These are phyloP conservation scores for Carex myosuroides DNA, from an alignment of 176 grass and related monocot genomes.

Conservation along the genomic window DNA sequence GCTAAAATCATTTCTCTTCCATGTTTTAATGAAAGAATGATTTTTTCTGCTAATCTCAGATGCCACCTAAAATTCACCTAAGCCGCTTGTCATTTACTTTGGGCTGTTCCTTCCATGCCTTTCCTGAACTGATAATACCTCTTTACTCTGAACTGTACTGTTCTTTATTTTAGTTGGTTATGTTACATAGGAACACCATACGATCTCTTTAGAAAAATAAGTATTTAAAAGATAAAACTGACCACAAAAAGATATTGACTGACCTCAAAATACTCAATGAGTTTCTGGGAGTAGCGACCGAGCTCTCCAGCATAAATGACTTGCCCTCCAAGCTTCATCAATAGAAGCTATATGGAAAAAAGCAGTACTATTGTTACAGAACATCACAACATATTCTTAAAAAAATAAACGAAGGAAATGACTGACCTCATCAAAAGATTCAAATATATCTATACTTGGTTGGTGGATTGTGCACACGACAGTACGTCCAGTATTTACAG, in stretches of 20 bases:
- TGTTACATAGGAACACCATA: neutral
- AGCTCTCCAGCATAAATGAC: slow-evolving; percentile 86
- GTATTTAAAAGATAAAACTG: neutral
- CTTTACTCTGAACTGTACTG: neutral
- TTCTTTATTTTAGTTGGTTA: neutral
- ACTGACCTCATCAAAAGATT: slow-evolving; percentile 86
- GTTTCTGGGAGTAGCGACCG: slow-evolving; percentile 58
- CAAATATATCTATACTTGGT: slow-evolving; percentile 96
- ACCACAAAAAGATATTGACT: neutral
- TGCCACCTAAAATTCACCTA: neutral
- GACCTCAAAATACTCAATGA: slow-evolving; percentile 88
- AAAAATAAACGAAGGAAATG: neutral
- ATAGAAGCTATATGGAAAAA: slow-evolving; percentile 54
- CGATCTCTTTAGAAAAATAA: neutral
- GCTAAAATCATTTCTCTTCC: neutral
- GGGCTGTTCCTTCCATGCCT: neutral
- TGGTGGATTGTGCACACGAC: slow-evolving; percentile 97
- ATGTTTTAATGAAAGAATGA: neutral
- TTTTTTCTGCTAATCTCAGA: no score
- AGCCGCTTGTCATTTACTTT: neutral
- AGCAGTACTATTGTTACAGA: neutral
- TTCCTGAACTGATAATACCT: neutral
- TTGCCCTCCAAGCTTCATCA: slow-evolving; percentile 81
- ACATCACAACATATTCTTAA: neutral
- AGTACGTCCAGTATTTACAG: slow-evolving; percentile 89